phyloP scores from a whole-genome alignment of 257 asterid genomes.

The Plectranthus barbatus region DNA sequence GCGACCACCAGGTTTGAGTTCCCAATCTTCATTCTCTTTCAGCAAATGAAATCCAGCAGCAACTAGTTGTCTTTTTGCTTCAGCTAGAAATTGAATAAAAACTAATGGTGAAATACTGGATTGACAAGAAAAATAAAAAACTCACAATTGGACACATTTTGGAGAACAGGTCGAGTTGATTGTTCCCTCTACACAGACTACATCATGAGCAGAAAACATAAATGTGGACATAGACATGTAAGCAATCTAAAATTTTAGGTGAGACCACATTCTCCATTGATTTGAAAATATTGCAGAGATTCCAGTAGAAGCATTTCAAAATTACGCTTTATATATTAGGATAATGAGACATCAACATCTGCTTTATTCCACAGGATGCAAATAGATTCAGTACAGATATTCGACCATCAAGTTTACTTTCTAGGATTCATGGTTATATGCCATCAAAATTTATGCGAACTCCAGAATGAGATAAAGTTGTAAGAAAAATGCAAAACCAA shows the following conservation, averaged over 20 bases:
- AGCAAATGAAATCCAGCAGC: slow-evolving; percentile 91
- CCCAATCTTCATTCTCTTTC: slow-evolving; percentile 89
- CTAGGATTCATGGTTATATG: neutral
- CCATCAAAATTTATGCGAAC: neutral
- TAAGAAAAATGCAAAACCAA: neutral
- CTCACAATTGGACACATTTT: neutral
- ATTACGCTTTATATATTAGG: neutral
- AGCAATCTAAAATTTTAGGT: neutral
- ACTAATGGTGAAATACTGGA: neutral
- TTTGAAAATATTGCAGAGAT: neutral
- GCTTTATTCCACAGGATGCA: neutral
- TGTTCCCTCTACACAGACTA: neutral
- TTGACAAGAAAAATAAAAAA: neutral
- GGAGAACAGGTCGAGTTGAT: neutral
- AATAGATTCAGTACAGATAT: neutral
- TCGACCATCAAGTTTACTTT: neutral
- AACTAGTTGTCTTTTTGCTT: slow-evolving; percentile 76
- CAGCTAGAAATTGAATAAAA: slow-evolving; percentile 48
- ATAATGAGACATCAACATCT: neutral
- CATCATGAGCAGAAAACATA: neutral
- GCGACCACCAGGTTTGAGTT: slow-evolving; percentile 95
- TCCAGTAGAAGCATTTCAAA: neutral
- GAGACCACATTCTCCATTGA: slow-evolving; percentile 3
- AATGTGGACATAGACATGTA: neutral
- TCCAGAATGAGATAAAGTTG: neutral